phyloP scores from a whole-genome alignment of 2,329 filamentous ascomycete species.

The Byssochlamys sp. region DNA sequence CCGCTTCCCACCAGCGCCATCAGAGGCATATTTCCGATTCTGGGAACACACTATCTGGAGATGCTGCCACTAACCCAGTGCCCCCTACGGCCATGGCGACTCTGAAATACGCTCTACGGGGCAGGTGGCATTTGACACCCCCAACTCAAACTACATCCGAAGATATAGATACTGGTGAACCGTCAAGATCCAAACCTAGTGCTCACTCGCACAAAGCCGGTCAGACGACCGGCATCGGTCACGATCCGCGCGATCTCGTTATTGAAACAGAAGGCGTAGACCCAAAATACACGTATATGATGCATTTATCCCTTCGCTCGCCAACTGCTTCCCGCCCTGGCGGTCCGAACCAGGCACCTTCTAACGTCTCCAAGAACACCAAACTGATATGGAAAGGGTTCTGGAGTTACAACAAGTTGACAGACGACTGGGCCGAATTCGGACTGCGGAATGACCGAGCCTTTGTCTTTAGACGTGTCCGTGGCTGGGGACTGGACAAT shows the following conservation, averaged over 20 bases:
- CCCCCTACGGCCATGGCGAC: conserved; percentile 40
- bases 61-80: conserved; percentile 20
- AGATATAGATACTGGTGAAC: conserved; percentile 34
- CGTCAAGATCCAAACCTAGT: conserved; percentile 18
- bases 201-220: conserved; percentile 8
- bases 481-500: conserved; percentile 44
- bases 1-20: conserved; percentile 24
- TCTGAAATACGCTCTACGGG: conserved; percentile 59
- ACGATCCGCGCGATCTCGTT: conserved; percentile 51
- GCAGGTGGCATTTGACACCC: conserved; percentile 57
- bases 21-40: conserved; percentile 33
- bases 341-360: conserved; percentile 22
- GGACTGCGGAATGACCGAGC: conserved; percentile 51
- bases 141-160: conserved; percentile 22
- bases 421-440: conserved; percentile 85
- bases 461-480: conserved; percentile 54
- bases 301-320: conserved; percentile 62
- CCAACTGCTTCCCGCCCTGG: conserved; percentile 45
- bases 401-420: conserved; percentile 81
- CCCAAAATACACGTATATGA: conserved; percentile 70
- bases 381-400: conserved; percentile 82
- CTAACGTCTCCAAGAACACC: conserved; percentile 59
- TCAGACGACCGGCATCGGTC: conserved; percentile 6
- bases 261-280: conserved; percentile 79
- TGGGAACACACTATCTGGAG: conserved; percentile 21